Conservation (phyloP, 202 grass and related monocot species). For the Panicum virgatum region DNA sequence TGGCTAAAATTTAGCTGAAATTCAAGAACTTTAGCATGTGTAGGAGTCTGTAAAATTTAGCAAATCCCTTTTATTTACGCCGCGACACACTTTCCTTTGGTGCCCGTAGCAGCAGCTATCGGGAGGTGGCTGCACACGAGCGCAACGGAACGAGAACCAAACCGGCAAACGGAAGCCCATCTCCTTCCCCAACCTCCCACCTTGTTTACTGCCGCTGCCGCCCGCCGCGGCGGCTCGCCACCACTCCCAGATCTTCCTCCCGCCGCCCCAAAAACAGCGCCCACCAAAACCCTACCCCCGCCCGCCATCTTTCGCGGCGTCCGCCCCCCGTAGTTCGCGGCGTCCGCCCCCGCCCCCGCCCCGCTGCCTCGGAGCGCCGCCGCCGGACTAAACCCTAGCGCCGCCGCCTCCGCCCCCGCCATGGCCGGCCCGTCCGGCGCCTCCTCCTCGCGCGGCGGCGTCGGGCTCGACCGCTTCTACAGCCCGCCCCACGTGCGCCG, state of each 20-base stretch:
- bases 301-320: neutral
- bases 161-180: neutral
- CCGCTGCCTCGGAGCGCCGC: neutral
- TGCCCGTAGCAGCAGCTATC: neutral
- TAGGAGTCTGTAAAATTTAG: no score
- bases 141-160: neutral
- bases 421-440: slow-evolving; percentile 37
- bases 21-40: no score
- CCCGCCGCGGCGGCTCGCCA: slow-evolving; percentile 29
- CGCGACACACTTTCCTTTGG: no score
- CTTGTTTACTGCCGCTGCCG: neutral
- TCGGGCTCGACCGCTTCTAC: slow-evolving; percentile 67
- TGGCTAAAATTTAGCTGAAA: no score
- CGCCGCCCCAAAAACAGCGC: slow-evolving; percentile 9
- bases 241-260: slow-evolving; percentile 42
- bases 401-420: slow-evolving; percentile 2
- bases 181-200: neutral
- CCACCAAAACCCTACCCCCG: slow-evolving; percentile 40
- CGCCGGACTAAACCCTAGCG: neutral
- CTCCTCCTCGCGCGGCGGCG: slow-evolving; percentile 36
- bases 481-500: slow-evolving; percentile 65
- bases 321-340: neutral
- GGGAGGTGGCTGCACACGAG: no score
- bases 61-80: no score
- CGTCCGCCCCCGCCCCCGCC: neutral